Evolutionary conservation across 2,329 filamentous ascomycete genomes (phyloP), one percentile per base, ranked within the genome.

Genomic region (Plenodomus biglobosus): DNA sequence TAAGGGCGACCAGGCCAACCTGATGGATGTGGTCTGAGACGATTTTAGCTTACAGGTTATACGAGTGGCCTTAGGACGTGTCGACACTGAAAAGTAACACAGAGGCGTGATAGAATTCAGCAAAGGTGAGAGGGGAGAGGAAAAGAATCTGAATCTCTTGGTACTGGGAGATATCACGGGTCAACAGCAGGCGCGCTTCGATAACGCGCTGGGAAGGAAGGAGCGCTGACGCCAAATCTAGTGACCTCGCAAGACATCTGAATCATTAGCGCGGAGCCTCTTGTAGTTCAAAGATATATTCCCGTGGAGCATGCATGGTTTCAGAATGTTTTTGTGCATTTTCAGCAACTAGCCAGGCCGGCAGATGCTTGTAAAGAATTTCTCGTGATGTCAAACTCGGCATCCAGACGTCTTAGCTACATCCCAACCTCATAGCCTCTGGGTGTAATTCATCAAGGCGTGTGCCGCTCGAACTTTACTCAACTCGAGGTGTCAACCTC

Each of bases 221-320:
- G 38, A 42, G n/a, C 38, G 13, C 37, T 15, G 8, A 38, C 38
- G 44, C 39, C 30, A 42, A 37, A 7, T 37, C 44, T 13, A 38
- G 32, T 42, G 44, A 45, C 30, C 27, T 11, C 15, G 27, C 27
- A 32, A 32, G 3, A 15, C 27, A 32, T 11, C 27, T 11, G 5
- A 10, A 5, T 10, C 22, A 10, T 24, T 24, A 24, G 22, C n/a
- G n/a, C n/a, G n/a, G n/a, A n/a, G n/a, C n/a, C n/a, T n/a, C n/a
- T n/a, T n/a, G n/a, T n/a, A n/a, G n/a, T n/a, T n/a, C n/a, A n/a
- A n/a, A n/a, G n/a, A n/a, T n/a, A n/a, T n/a, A n/a, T n/a, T n/a
- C n/a, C n/a, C n/a, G n/a, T n/a, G n/a, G n/a, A n/a, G n/a, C n/a
- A n/a, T n/a, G n/a, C n/a, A n/a, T n/a, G n/a, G n/a, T n/a, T n/a